Conservation (phyloP, 169 alveolate genomes). For the Cyclospora cayetanensis region DNA sequence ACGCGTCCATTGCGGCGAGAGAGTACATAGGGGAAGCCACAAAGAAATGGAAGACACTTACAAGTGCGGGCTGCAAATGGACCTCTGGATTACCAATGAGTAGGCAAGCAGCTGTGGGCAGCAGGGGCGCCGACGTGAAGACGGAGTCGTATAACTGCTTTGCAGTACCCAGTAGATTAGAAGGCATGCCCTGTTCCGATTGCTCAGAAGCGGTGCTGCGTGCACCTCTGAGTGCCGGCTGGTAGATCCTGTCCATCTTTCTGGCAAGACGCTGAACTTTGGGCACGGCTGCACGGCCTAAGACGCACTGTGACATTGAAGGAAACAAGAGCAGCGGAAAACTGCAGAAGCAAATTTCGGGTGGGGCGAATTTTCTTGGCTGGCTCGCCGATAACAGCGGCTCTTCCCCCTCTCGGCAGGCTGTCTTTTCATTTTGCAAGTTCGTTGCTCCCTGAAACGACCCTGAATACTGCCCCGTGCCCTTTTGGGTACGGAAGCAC, state of each 20-base stretch:
- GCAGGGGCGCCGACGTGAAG: neutral
- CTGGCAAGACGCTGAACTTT: neutral
- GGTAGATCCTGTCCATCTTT: neutral
- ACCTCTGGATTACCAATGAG: slow-evolving; percentile 17
- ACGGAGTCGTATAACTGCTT: neutral
- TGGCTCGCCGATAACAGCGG: neutral
- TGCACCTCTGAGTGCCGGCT: neutral
- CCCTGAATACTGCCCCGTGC: no score
- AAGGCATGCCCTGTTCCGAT: neutral
- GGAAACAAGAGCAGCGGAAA: slow-evolving; percentile 22
- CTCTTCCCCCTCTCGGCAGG: neutral
- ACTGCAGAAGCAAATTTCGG: slow-evolving; percentile 27
- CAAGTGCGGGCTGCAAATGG: neutral
- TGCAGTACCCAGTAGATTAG: neutral
- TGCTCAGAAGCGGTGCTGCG: neutral
- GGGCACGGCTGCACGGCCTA: neutral
- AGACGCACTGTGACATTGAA: neutral
- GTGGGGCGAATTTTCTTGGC: neutral
- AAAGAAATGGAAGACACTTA: slow-evolving; percentile 25
- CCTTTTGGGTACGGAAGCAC: neutral
- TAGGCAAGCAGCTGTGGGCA: slow-evolving; percentile 40
- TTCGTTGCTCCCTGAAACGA: neutral
- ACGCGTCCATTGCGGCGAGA: neutral
- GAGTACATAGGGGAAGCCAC: slow-evolving; percentile 8
- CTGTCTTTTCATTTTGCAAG: neutral